These are phyloP conservation scores for Pseudodiploospora longispora DNA, from an alignment of 2,329 filamentous ascomycete species.

Conservation along the genomic window DNA sequence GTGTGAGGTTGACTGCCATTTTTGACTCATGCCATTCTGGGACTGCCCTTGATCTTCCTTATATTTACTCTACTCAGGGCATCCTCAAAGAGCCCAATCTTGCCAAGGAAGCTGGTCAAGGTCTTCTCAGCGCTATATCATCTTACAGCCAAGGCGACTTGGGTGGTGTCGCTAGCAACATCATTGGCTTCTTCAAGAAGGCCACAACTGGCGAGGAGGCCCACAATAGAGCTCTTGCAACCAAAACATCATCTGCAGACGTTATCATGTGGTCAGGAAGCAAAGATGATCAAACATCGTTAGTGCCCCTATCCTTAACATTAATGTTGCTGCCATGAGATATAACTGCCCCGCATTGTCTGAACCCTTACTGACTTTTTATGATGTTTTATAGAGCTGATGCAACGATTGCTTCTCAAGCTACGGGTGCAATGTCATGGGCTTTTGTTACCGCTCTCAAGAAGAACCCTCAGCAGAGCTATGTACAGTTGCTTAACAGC, in stretches of 20 bases:
- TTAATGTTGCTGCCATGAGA: no score
- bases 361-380: no score
- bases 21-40: constrained; percentile 62
- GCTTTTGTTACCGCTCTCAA: constrained; percentile 89
- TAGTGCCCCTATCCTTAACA: constrained; percentile 32
- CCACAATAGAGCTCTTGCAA: constrained; percentile 70
- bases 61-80: constrained; percentile 62
- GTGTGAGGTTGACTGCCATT: constrained; percentile 53
- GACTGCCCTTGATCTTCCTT: constrained; percentile 57
- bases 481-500: constrained; percentile 91
- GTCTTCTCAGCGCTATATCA: constrained; percentile 51
- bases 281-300: constrained; percentile 94
- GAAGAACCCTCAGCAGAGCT: constrained; percentile 97
- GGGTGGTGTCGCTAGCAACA: constrained; percentile 69
- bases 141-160: constrained; percentile 65
- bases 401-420: constrained; percentile 81
- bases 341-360: no score
- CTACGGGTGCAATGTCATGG: constrained; percentile 97
- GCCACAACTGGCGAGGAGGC: constrained; percentile 74
- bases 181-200: constrained; percentile 83
- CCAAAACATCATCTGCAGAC: constrained; percentile 90
- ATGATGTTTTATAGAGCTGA: constrained; percentile 56
- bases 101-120: constrained; percentile 59
- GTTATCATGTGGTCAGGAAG: constrained; percentile 97
- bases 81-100: constrained; percentile 62